Conservation (phyloP, 2,329 filamentous ascomycete genomes). For the Zopfia rhizophila region DNA sequence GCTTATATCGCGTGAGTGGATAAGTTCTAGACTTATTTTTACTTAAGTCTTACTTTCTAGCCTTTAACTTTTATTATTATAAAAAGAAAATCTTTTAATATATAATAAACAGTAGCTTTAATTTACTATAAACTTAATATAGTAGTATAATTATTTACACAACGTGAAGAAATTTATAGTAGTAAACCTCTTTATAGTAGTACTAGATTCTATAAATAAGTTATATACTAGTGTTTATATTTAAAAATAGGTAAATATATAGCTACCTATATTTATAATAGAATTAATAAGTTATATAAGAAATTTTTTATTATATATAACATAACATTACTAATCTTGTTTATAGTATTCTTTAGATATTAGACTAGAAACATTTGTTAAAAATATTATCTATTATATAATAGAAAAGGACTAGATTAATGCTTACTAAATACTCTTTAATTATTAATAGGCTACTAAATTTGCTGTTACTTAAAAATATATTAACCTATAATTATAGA, state of each 20-base stretch:
- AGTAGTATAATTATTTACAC: constrained; percentile 45
- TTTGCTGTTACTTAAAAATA: constrained; percentile 47
- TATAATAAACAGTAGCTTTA: constrained; percentile 43
- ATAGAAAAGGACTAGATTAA: constrained; percentile 43
- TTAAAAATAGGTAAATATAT: constrained; percentile 31
- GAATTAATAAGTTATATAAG: constrained; percentile 37
- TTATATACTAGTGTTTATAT: constrained; percentile 27
- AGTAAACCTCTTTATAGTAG: constrained; percentile 40
- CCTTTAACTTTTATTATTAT: constrained; percentile 44
- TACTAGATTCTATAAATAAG: constrained; percentile 37
- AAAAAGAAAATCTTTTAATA: constrained; percentile 36
- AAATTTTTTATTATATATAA: background rate
- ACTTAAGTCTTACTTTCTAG: constrained; percentile 44
- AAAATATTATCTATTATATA: constrained; percentile 30
- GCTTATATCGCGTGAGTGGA: constrained; percentile 35
- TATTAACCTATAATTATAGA: constrained; percentile 41
- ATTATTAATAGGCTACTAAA: constrained; percentile 48
- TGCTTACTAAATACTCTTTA: constrained; percentile 46
- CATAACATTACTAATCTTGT: constrained; percentile 16
- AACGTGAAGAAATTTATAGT: constrained; percentile 45
- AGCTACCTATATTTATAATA: constrained; percentile 40
- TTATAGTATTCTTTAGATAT: constrained; percentile 46
- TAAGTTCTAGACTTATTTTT: constrained; percentile 29
- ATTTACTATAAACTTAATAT: constrained; percentile 43
- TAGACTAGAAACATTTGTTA: constrained; percentile 36